Evolutionary conservation across 768 basidiomycete species (phyloP).

Genomic region (Termitomyces sp.): DNA sequence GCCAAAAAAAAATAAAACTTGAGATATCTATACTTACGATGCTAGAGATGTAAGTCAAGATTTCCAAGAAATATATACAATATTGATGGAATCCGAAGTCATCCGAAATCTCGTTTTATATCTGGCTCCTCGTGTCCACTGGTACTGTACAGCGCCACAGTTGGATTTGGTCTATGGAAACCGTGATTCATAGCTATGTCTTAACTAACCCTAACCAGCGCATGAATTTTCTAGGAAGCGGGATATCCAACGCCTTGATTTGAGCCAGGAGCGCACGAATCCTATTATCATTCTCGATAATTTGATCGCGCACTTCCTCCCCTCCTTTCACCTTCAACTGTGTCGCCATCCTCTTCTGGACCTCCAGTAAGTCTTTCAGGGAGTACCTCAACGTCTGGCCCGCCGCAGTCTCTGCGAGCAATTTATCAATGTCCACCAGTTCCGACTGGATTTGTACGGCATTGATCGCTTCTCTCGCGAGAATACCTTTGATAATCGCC

Average conservation of each 20-base stretch:
- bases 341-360: conserved; percentile 18
- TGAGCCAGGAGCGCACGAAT: conserved; percentile 18
- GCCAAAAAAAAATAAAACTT: no score
- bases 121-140: no score
- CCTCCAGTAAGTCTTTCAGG: conserved; percentile 20
- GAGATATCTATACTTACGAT: no score
- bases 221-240: conserved; percentile 11
- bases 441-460: conserved; percentile 26
- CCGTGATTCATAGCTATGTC: background rate
- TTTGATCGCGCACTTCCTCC: conserved; percentile 7
- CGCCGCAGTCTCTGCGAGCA: conserved; percentile 24
- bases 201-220: background rate
- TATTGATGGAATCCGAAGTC: no score
- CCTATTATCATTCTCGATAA: conserved; percentile 17
- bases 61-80: no score
- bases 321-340: conserved; percentile 12
- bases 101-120: no score
- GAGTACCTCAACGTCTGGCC: conserved; percentile 22
- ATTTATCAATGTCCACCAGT: conserved; percentile 21
- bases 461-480: conserved; percentile 8
- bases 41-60: no score
- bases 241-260: conserved; percentile 18
- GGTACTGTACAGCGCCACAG: no score
- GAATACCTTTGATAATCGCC: conserved; percentile 2
- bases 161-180: background rate